Conservation (phyloP, 352 stramenopile species). For the Pythium brachiatum region DNA sequence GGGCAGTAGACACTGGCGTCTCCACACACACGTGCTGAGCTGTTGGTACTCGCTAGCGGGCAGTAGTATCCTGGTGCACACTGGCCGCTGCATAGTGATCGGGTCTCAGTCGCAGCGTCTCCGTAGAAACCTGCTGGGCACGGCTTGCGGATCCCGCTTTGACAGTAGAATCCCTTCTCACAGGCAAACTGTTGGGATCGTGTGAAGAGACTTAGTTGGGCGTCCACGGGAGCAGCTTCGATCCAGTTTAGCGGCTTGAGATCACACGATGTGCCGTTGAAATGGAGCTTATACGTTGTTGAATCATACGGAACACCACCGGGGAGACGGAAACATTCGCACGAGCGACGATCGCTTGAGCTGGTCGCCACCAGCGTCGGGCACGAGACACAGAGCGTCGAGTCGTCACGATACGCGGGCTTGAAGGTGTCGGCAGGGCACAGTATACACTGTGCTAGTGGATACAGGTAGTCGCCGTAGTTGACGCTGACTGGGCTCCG, state of each 20-base stretch:
- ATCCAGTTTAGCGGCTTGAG: slow-evolving; percentile 19
- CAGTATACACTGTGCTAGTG: slow-evolving; percentile 48
- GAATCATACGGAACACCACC: slow-evolving; percentile 41
- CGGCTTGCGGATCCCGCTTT: slow-evolving; percentile 39
- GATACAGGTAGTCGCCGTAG: slow-evolving; percentile 56
- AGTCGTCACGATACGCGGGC: slow-evolving; percentile 35
- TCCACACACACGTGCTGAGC: slow-evolving; percentile 32
- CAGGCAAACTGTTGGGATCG: slow-evolving; percentile 48
- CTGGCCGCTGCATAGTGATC: slow-evolving; percentile 33
- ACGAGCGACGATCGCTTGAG: slow-evolving; percentile 48
- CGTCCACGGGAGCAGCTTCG: slow-evolving; percentile 5
- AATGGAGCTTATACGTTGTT: slow-evolving; percentile 31
- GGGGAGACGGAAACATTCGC: slow-evolving; percentile 56
- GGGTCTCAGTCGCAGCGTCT: slow-evolving; percentile 29
- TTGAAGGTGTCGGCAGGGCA: slow-evolving; percentile 83
- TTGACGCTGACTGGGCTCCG: slow-evolving; percentile 47
- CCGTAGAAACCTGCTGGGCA: slow-evolving; percentile 58
- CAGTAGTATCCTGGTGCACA: slow-evolving; percentile 64
- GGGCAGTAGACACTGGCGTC: slow-evolving; percentile 58
- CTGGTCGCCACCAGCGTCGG: slow-evolving; percentile 43
- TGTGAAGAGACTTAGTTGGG: slow-evolving; percentile 39
- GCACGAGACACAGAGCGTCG: slow-evolving; percentile 47
- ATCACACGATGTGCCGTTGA: slow-evolving; percentile 33
- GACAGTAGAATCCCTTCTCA: slow-evolving; percentile 64
- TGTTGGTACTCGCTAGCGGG: slow-evolving; percentile 52